These are phyloP conservation scores for Tetracentron sinense DNA, from an alignment of 164 flowering plant species.

Conservation along the genomic window DNA sequence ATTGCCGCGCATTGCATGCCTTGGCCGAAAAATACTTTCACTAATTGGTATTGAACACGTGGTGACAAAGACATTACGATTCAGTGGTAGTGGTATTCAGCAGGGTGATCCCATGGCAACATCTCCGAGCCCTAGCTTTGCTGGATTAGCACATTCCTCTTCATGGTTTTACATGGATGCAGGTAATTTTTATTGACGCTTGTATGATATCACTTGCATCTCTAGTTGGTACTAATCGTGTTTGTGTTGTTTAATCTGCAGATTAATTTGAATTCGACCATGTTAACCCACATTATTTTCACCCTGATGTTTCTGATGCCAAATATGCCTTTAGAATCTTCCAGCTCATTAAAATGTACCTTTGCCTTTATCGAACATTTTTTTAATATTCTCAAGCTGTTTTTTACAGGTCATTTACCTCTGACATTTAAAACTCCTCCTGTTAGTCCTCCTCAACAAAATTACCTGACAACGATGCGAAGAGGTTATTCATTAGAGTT, in stretches of 20 bases:
- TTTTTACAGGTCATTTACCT: conserved; percentile 65
- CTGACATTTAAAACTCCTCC: conserved; percentile 95
- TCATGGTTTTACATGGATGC: conserved; percentile 93
- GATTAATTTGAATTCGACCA: too few species aligned
- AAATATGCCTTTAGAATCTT: too few species aligned
- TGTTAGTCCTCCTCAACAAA: conserved; percentile 88
- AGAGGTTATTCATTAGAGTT: conserved; percentile 93
- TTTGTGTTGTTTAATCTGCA: too few species aligned
- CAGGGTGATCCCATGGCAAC: conserved; percentile 43
- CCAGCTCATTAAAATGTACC: too few species aligned
- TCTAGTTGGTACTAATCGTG: too few species aligned
- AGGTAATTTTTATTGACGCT: too few species aligned
- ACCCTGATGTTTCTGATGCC: too few species aligned
- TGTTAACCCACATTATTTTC: too few species aligned
- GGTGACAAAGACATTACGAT: conserved; percentile 49
- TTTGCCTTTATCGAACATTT: too few species aligned
- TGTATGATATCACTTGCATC: too few species aligned
- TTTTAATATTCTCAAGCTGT: not conserved
- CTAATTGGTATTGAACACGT: conserved; percentile 94
- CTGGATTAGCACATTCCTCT: conserved; percentile 82
- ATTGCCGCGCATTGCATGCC: conserved; percentile 76
- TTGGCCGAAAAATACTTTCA: conserved; percentile 74
- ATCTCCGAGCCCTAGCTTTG: conserved; percentile 41
- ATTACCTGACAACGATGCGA: conserved; percentile 71
- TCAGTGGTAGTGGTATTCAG: conserved; percentile 31